These are phyloP conservation scores for Globisporangium emineosum DNA, from an alignment of 352 stramenopile genomes.

Conservation along the genomic window DNA sequence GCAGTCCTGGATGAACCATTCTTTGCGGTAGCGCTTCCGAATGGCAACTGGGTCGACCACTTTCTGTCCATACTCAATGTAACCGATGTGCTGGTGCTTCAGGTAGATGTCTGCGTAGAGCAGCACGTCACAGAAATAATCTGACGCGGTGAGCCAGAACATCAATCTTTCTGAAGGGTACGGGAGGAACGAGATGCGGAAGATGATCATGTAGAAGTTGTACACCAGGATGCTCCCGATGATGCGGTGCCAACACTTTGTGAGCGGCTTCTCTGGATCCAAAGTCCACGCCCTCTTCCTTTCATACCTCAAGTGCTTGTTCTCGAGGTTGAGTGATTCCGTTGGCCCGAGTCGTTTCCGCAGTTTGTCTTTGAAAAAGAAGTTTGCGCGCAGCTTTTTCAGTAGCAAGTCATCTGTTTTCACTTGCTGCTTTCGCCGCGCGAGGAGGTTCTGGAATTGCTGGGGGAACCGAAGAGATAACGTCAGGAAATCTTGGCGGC, in stretches of 20 bases:
- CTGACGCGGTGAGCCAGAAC: slow-evolving; percentile 29
- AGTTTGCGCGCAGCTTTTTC: slow-evolving; percentile 36
- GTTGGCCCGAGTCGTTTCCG: slow-evolving; percentile 38
- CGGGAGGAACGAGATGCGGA: slow-evolving; percentile 44
- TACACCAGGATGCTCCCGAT: slow-evolving; percentile 49
- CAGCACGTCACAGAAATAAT: slow-evolving; percentile 35
- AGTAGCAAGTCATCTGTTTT: slow-evolving; percentile 19
- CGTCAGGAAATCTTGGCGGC: slow-evolving; percentile 38
- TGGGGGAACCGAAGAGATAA: slow-evolving; percentile 41
- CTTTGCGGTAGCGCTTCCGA: slow-evolving; percentile 28
- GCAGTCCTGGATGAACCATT: slow-evolving; percentile 33
- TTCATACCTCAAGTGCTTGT: slow-evolving; percentile 22
- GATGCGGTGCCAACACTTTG: slow-evolving; percentile 54
- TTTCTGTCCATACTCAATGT: slow-evolving; percentile 36
- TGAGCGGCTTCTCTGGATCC: slow-evolving; percentile 43
- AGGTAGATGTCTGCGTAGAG: slow-evolving; percentile 39
- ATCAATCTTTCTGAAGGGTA: slow-evolving; percentile 24
- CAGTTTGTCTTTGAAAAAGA: slow-evolving; percentile 55
- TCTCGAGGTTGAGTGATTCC: slow-evolving; percentile 38
- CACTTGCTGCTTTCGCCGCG: slow-evolving; percentile 17
- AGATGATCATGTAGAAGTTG: slow-evolving; percentile 53
- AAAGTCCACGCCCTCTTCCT: slow-evolving; percentile 22
- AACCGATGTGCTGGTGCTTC: slow-evolving; percentile 39
- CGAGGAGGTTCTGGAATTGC: slow-evolving; percentile 27
- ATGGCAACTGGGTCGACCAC: slow-evolving; percentile 38